Evolutionary conservation across 768 basidiomycete genomes (phyloP).

Genomic region (Kwoniella mangroviensis): DNA sequence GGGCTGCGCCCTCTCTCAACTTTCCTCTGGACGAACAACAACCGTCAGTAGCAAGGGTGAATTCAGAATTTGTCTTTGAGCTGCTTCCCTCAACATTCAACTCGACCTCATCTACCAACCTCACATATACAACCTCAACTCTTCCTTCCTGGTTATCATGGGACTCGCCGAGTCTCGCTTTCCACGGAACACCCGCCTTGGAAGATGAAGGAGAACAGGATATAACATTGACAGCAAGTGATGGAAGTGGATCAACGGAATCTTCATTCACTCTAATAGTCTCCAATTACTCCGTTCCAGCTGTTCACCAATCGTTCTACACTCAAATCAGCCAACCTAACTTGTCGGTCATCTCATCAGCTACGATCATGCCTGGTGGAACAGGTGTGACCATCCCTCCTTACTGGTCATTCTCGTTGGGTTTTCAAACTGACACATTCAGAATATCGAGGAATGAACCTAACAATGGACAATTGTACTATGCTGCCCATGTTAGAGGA

Average conservation of each 20-base stretch:
- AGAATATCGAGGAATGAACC: constrained; percentile 58
- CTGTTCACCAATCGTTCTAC: constrained; percentile 69
- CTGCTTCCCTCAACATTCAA: constrained; percentile 71
- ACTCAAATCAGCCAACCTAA: constrained; percentile 71
- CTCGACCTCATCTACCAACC: constrained; percentile 52
- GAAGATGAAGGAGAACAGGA: constrained; percentile 68
- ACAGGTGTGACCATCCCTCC: constrained; percentile 73
- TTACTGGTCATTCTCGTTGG: constrained; percentile 89
- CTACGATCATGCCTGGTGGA: constrained; percentile 45
- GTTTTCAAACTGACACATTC: constrained; percentile 74
- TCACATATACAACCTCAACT: constrained; percentile 64
- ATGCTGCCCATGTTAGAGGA: constrained; percentile 69
- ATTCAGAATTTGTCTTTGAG: constrained; percentile 70
- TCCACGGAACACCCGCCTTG: constrained; percentile 71
- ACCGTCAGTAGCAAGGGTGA: constrained; percentile 75
- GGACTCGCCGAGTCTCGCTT: constrained; percentile 65
- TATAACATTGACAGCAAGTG: constrained; percentile 68
- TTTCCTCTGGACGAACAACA: constrained; percentile 73
- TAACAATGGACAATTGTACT: constrained; percentile 61
- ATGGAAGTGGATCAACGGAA: constrained; percentile 58
- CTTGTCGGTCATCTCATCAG: constrained; percentile 60
- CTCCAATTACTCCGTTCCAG: constrained; percentile 61
- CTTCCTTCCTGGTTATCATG: constrained; percentile 81
- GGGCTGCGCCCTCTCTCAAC: constrained; percentile 58
- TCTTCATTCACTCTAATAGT: constrained; percentile 49